These are phyloP conservation scores for Paraconiothyrium brasiliense DNA, from an alignment of 2,329 filamentous ascomycete genomes.

Conservation along the genomic window DNA sequence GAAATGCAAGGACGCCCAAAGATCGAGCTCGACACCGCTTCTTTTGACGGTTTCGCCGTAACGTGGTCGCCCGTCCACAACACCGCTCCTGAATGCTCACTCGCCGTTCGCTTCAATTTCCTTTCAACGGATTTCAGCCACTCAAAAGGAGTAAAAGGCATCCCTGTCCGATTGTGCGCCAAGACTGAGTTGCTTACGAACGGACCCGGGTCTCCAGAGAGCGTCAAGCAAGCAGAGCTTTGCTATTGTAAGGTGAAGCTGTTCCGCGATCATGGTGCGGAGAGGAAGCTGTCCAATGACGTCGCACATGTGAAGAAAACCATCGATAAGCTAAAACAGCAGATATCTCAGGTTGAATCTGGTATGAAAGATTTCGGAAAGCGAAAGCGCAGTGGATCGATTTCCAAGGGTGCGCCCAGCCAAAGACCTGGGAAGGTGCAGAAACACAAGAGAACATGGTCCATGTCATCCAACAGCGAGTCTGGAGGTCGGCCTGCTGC, in stretches of 20 bases:
- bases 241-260: slow-evolving; percentile 97
- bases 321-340: slow-evolving; percentile 95
- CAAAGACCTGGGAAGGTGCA: slow-evolving; percentile 77
- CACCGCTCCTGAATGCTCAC: slow-evolving; percentile 77
- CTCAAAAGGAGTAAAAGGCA: slow-evolving; percentile 97
- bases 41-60: slow-evolving; percentile 94
- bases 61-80: slow-evolving; percentile 80
- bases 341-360: slow-evolving; percentile 78
- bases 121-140: slow-evolving; percentile 98
- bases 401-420: slow-evolving; percentile 59
- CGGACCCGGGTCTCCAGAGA: slow-evolving; percentile 57
- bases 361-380: slow-evolving; percentile 69
- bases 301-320: slow-evolving; percentile 94
- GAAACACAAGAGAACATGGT: slow-evolving; percentile 96
- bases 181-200: slow-evolving; percentile 78
- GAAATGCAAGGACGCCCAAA: slow-evolving; percentile 58
- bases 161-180: slow-evolving; percentile 89
- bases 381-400: slow-evolving; percentile 66
- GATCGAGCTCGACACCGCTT: slow-evolving; percentile 67
- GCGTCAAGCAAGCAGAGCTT: slow-evolving; percentile 69
- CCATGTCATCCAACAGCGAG: slow-evolving; percentile 76
- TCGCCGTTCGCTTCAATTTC: slow-evolving; percentile 97
- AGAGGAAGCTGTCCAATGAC: slow-evolving; percentile 94
- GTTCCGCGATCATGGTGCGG: slow-evolving; percentile 94
- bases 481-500: slow-evolving; percentile 54